Conservation (phyloP, 2,329 filamentous ascomycete genomes). For the Sporothrix variecibatus region DNA sequence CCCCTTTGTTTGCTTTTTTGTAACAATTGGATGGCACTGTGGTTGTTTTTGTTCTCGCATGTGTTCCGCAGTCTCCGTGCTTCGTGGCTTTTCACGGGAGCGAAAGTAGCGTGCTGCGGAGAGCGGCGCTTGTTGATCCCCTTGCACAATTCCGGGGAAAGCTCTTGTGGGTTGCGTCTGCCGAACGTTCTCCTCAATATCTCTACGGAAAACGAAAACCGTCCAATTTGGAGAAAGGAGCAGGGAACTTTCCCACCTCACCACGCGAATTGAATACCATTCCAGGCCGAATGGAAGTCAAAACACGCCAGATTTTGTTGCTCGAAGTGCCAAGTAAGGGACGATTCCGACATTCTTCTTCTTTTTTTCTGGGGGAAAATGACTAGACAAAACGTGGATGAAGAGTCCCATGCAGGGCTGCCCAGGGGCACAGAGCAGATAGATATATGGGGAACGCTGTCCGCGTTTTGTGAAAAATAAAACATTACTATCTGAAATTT, state of each 20-base stretch:
- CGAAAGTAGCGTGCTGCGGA: conserved; percentile 12
- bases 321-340: background rate
- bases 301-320: background rate
- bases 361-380: background rate
- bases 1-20: background rate
- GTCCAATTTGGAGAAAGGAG: background rate
- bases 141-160: background rate
- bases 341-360: no score
- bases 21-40: background rate
- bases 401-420: background rate
- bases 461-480: background rate
- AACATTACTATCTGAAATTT: no score
- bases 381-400: background rate
- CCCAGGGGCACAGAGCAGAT: background rate
- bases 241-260: background rate
- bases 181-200: background rate
- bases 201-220: conserved; percentile 8
- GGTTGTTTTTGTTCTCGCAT: background rate
- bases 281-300: background rate
- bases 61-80: background rate
- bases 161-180: background rate
- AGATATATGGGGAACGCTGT: background rate
- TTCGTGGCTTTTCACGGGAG: background rate
- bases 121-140: background rate
- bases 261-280: background rate